Conservation (phyloP, 495 filamentous ascomycete genomes). For the Hyaloscypha bicolor region DNA sequence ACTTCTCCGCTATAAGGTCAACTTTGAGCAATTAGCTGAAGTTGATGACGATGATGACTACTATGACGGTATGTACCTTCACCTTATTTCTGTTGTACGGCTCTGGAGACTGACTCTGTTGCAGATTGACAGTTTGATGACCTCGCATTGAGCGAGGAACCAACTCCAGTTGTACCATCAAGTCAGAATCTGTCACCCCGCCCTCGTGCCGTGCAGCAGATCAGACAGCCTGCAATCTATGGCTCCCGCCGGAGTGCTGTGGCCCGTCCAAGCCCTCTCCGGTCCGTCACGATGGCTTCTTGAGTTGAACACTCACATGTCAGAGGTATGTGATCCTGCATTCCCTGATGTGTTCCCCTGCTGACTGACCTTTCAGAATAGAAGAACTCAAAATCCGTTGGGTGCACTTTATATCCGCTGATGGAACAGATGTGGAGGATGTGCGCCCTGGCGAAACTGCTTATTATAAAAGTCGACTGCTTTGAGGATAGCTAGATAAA, state of each 20-base stretch:
- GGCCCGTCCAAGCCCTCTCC: constrained; percentile 54
- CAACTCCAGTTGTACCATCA: constrained; percentile 69
- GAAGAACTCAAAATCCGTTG: constrained; percentile 7
- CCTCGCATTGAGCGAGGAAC: constrained; percentile 91
- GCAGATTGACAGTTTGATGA: constrained; percentile 89
- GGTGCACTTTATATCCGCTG: constrained; percentile 19
- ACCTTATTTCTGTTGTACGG: background rate
- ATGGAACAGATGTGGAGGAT: constrained; percentile 13
- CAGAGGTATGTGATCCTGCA: constrained; percentile 21
- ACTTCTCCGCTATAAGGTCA: constrained; percentile 98
- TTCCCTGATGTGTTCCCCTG: background rate
- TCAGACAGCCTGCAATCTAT: constrained; percentile 40
- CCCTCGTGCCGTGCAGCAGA: constrained; percentile 40
- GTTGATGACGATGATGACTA: constrained; percentile 96
- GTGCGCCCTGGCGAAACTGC: constrained; percentile 16
- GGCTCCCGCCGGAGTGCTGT: constrained; percentile 29
- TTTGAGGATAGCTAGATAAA: constrained; percentile 13
- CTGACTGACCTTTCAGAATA: background rate
- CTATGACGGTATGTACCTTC: constrained; percentile 75
- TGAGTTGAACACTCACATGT: constrained; percentile 42
- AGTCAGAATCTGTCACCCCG: constrained; percentile 40
- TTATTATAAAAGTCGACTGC: constrained; percentile 8
- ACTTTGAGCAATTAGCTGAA: constrained; percentile 98
- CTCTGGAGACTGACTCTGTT: constrained; percentile 30
- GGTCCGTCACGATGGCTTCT: constrained; percentile 59